phyloP scores from a whole-genome alignment of 2,329 filamentous ascomycete species.

The Rhexocercosporidium sp. region DNA sequence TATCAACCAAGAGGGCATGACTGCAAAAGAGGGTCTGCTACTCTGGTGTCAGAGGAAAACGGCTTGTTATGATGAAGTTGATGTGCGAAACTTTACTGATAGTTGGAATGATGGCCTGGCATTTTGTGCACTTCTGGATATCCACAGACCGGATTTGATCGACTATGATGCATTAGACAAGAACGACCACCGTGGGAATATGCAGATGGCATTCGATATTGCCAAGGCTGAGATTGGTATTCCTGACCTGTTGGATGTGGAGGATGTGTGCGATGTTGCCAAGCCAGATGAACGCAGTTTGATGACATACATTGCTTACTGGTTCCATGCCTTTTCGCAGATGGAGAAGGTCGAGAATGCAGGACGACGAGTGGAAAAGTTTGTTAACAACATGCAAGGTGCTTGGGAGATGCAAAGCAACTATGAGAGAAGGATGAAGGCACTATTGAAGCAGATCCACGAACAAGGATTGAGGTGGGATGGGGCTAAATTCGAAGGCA shows the following conservation, averaged over 20 bases:
- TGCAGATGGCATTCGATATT: slow-evolving; percentile 97
- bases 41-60: slow-evolving; percentile 99
- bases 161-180: slow-evolving; percentile 97
- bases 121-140: slow-evolving; percentile 95
- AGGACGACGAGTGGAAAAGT: slow-evolving; percentile 94
- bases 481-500: slow-evolving; percentile 83
- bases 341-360: slow-evolving; percentile 99
- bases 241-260: slow-evolving; percentile 91
- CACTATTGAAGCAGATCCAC: slow-evolving; percentile 75
- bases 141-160: slow-evolving; percentile 95
- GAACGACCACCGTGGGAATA: slow-evolving; percentile 91
- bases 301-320: slow-evolving; percentile 99
- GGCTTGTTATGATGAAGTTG: slow-evolving; percentile 95
- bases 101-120: slow-evolving; percentile 98
- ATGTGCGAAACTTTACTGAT: slow-evolving; percentile 90
- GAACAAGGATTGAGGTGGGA: slow-evolving; percentile 79
- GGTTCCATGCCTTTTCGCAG: slow-evolving; percentile 99
- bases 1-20: slow-evolving; percentile 97
- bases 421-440: slow-evolving; percentile 89
- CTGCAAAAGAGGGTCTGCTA: slow-evolving; percentile 92
- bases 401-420: slow-evolving; percentile 99
- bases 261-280: slow-evolving; percentile 95
- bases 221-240: slow-evolving; percentile 97
- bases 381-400: slow-evolving; percentile 97
- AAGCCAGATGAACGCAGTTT: slow-evolving; percentile 95